These are phyloP conservation scores for Fusarium hainanense DNA, from an alignment of 2,329 filamentous ascomycete genomes.

Conservation along the genomic window DNA sequence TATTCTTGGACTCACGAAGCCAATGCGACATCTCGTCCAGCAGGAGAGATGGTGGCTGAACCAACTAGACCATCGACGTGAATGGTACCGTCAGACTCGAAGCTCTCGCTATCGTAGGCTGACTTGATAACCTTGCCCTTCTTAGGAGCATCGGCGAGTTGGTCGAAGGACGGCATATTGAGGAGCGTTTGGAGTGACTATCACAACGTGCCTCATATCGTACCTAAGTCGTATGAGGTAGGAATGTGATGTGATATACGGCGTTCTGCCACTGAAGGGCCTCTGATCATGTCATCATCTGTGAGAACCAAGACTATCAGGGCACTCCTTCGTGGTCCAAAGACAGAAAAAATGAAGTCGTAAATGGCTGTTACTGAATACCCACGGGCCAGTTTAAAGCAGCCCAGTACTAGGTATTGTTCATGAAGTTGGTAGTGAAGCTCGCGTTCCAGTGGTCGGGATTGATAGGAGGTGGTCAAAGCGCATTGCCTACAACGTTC, in stretches of 20 bases:
- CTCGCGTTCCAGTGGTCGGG: slow-evolving; percentile 19
- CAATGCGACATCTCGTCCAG: slow-evolving; percentile 88
- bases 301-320: background rate
- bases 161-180: slow-evolving; percentile 63
- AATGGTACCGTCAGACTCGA: slow-evolving; percentile 85
- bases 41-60: slow-evolving; percentile 92
- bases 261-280: slow-evolving; percentile 30
- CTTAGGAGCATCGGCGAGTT: slow-evolving; percentile 58
- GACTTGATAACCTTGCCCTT: slow-evolving; percentile 71
- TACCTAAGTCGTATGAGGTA: slow-evolving; percentile 30
- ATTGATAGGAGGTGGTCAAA: slow-evolving; percentile 28
- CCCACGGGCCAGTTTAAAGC: background rate
- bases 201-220: slow-evolving; percentile 43
- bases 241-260: slow-evolving; percentile 7
- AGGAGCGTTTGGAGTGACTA: slow-evolving; percentile 32
- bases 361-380: background rate
- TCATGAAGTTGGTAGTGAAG: slow-evolving; percentile 31
- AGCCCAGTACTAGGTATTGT: slow-evolving; percentile 5
- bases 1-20: slow-evolving; percentile 69
- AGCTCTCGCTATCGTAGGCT: slow-evolving; percentile 87
- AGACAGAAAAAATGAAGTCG: background rate
- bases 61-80: slow-evolving; percentile 84
- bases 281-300: slow-evolving; percentile 33
- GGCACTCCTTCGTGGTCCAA: background rate
- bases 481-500: slow-evolving; percentile 14